phyloP scores from a whole-genome alignment of 2,329 filamentous ascomycete genomes.

The Orbilia brochopaga region DNA sequence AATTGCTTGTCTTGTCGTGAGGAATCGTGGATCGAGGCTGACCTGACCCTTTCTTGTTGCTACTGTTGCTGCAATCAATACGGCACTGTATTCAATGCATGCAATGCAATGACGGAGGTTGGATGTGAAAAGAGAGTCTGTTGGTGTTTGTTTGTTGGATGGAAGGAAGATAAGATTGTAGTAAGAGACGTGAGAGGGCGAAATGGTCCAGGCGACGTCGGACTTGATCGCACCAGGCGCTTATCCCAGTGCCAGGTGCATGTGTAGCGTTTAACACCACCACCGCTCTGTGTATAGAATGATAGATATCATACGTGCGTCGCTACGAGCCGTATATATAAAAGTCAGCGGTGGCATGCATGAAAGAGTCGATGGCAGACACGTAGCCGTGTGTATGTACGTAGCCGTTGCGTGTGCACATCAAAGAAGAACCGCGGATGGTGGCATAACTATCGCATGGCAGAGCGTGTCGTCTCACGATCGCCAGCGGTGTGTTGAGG shows the following conservation, averaged over 20 bases:
- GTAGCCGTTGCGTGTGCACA: background rate
- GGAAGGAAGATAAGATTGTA: background rate
- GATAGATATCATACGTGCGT: too few relatives aligned
- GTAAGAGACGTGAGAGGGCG: background rate
- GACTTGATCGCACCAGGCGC: conserved; percentile 3
- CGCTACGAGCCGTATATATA: too few relatives aligned
- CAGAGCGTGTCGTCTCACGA: background rate
- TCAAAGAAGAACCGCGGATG: background rate
- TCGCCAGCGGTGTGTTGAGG: background rate
- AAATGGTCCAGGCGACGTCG: background rate
- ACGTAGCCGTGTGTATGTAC: background rate
- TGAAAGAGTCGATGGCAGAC: background rate
- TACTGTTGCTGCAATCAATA: too few relatives aligned
- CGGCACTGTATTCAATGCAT: too few relatives aligned
- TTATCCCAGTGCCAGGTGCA: background rate
- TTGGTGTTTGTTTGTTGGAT: too few relatives aligned
- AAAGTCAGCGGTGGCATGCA: too few relatives aligned
- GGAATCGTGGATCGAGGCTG: too few relatives aligned
- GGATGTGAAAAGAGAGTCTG: too few relatives aligned
- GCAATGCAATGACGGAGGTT: too few relatives aligned
- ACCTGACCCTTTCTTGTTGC: too few relatives aligned
- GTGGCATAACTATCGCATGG: background rate
- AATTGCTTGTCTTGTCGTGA: too few relatives aligned
- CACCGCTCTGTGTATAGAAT: too few relatives aligned
- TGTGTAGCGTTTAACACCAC: conserved; percentile 3